These are phyloP conservation scores for Marchantia paleacea DNA, from an alignment of 225 moss, liverwort and hornwort genomes.

Conservation along the genomic window DNA sequence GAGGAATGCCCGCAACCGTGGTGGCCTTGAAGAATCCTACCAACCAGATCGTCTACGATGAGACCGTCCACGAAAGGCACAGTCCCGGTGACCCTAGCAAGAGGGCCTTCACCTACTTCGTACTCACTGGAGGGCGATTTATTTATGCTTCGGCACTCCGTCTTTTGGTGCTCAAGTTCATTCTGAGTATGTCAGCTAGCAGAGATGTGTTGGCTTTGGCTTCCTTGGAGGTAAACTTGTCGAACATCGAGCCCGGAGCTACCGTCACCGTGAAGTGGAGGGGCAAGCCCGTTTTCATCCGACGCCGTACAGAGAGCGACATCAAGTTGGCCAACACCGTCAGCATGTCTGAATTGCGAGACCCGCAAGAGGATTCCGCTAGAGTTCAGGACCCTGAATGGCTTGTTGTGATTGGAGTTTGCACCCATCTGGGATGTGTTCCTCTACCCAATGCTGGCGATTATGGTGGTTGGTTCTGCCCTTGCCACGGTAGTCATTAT, in stretches of 20 bases:
- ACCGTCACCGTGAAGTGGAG: slow-evolving; percentile 56
- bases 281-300: slow-evolving; percentile 51
- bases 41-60: slow-evolving; percentile 40
- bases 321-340: slow-evolving; percentile 42
- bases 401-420: slow-evolving; percentile 47
- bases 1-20: slow-evolving; percentile 34
- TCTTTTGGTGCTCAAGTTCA: slow-evolving; percentile 38
- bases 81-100: slow-evolving; percentile 42
- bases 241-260: slow-evolving; percentile 44
- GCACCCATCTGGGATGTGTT: slow-evolving; percentile 52
- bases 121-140: slow-evolving; percentile 45
- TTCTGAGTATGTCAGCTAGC: slow-evolving; percentile 51
- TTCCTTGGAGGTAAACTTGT: slow-evolving; percentile 47
- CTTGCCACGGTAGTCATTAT: slow-evolving; percentile 52
- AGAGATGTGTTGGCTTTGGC: slow-evolving; percentile 48
- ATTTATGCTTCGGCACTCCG: slow-evolving; percentile 38
- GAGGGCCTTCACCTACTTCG: slow-evolving; percentile 46
- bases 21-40: slow-evolving; percentile 44
- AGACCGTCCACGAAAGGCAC: slow-evolving; percentile 31
- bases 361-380: slow-evolving; percentile 37
- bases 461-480: slow-evolving; percentile 53
- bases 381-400: slow-evolving; percentile 43
- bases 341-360: slow-evolving; percentile 33
- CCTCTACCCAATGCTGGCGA: slow-evolving; percentile 53
- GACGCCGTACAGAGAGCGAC: slow-evolving; percentile 42